Evolutionary conservation across 306 rosid species (phyloP).

Genomic region (Gleditsia sinensis): DNA sequence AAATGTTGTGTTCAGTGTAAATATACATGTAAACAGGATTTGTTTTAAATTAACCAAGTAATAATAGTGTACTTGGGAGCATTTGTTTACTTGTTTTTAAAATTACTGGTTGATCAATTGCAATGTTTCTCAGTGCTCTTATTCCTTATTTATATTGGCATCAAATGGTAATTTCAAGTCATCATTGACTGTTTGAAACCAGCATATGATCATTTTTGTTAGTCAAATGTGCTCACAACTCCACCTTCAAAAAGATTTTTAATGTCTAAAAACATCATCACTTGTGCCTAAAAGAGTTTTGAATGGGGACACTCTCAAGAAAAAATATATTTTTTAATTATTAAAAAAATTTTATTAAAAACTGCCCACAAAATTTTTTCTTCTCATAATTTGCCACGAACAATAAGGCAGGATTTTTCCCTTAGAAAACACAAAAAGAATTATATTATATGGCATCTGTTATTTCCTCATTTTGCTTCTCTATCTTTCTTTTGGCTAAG

Average conservation of each 20-base stretch:
- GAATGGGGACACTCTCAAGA: not conserved
- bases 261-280: conserved; percentile 12
- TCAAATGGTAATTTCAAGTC: not conserved
- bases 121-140: not conserved
- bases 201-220: not conserved
- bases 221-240: not conserved
- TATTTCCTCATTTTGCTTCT: too few relatives aligned
- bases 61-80: too few relatives aligned
- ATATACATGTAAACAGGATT: too few relatives aligned
- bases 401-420: not conserved
- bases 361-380: too few relatives aligned
- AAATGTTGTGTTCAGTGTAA: too few relatives aligned
- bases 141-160: not conserved
- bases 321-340: not conserved
- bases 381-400: not conserved
- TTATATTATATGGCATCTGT: not conserved
- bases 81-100: too few relatives aligned
- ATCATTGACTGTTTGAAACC: conserved; percentile 24
- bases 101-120: not conserved
- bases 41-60: too few relatives aligned
- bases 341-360: too few relatives aligned
- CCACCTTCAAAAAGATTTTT: not conserved
- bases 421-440: not conserved
- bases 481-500: too few relatives aligned
- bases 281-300: not conserved